Conservation (phyloP, 2,329 filamentous ascomycete genomes). For the Xylaria sp. region DNA sequence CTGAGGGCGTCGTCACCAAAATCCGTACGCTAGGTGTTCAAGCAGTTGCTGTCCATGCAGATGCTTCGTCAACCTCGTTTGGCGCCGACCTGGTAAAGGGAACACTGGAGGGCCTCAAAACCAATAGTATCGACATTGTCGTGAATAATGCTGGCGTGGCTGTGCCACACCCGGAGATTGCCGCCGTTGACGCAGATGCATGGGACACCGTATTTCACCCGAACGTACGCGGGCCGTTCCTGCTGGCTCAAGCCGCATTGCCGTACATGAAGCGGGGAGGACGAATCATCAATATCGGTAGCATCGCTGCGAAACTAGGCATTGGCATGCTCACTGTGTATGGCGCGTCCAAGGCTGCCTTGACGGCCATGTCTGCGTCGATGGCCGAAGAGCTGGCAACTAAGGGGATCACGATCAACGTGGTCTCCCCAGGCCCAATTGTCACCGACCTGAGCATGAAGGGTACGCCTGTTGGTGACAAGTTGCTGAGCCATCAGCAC, state of each 20-base stretch:
- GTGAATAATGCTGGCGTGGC: constrained; percentile 28
- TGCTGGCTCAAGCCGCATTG: constrained; percentile 45
- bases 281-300: constrained; percentile 52
- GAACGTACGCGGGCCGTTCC: constrained; percentile 47
- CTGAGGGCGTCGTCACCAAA: neutral
- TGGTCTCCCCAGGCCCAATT: neutral
- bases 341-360: neutral
- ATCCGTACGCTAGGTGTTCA: neutral
- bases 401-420: neutral
- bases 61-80: neutral
- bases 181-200: neutral
- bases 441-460: neutral
- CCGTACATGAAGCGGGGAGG: constrained; percentile 50
- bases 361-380: neutral
- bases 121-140: constrained; percentile 43
- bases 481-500: neutral
- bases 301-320: neutral
- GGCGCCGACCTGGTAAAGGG: neutral
- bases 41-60: neutral
- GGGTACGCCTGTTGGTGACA: constrained; percentile 1
- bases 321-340: neutral
- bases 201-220: constrained; percentile 40
- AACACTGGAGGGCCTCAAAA: neutral
- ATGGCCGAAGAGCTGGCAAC: neutral
- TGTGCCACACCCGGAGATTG: neutral